Evolutionary conservation across 306 rosid species (phyloP).

Genomic region (Cyamopsis tetragonoloba): DNA sequence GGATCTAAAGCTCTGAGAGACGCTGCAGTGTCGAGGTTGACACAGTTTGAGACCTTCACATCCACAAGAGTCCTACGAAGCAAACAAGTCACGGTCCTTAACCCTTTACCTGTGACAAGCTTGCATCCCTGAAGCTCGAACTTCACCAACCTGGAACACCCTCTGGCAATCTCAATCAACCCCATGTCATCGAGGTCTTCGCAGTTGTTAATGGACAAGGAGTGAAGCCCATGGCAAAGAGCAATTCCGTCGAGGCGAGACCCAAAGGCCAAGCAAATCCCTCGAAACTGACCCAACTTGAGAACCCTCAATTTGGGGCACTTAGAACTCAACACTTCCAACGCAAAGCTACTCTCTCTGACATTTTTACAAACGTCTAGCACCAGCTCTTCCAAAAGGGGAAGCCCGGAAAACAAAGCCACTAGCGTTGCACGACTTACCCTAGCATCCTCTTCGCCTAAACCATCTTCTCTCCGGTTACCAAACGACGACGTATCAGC

Average conservation of each 20-base stretch:
- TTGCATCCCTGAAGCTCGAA: slow-evolving; percentile 75
- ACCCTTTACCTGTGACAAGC: slow-evolving; percentile 58
- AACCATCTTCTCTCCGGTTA: slow-evolving; percentile 55
- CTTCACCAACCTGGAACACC: slow-evolving; percentile 59
- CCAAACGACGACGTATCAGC: slow-evolving; percentile 62
- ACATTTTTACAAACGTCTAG: slow-evolving; percentile 81
- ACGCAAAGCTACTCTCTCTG: slow-evolving; percentile 58
- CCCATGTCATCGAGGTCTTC: slow-evolving; percentile 87
- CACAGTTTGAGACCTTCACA: slow-evolving; percentile 64
- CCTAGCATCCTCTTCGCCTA: slow-evolving; percentile 55
- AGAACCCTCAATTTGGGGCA: slow-evolving; percentile 66
- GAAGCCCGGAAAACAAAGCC: slow-evolving; percentile 66
- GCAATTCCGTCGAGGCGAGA: slow-evolving; percentile 85
- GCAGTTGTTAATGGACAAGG: slow-evolving; percentile 59
- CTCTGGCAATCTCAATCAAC: slow-evolving; percentile 81
- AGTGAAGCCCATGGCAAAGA: slow-evolving; percentile 62
- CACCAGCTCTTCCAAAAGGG: slow-evolving; percentile 70
- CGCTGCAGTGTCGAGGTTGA: slow-evolving; percentile 51
- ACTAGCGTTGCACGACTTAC: slow-evolving; percentile 47
- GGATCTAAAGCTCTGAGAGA: slow-evolving; percentile 73
- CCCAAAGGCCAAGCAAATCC: slow-evolving; percentile 64
- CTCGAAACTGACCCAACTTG: slow-evolving; percentile 77
- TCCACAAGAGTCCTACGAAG: slow-evolving; percentile 52
- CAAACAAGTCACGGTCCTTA: slow-evolving; percentile 67
- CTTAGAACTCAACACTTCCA: slow-evolving; percentile 62